phyloP scores from a whole-genome alignment of 179 eudicot genomes.

The Amaranthus tricolor region DNA sequence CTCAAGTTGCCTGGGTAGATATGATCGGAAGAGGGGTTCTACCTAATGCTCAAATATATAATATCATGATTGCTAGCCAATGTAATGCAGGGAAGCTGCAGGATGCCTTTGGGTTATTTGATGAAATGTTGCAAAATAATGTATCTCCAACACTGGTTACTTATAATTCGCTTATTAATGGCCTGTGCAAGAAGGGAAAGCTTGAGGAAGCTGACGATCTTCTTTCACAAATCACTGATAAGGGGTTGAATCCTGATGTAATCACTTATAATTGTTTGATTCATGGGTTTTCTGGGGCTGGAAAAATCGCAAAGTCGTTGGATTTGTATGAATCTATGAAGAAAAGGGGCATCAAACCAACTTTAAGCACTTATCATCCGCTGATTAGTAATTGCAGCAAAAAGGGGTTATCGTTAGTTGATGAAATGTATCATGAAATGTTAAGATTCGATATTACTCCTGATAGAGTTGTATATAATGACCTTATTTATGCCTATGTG shows the following conservation, averaged over 20 bases:
- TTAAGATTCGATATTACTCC: constrained; percentile 42
- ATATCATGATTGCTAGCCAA: constrained; percentile 66
- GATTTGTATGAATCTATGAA: constrained; percentile 62
- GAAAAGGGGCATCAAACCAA: constrained; percentile 52
- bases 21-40: constrained; percentile 55
- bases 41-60: constrained; percentile 59
- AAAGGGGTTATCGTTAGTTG: constrained; percentile 34
- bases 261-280: constrained; percentile 72
- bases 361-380: constrained; percentile 66
- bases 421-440: constrained; percentile 59
- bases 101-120: constrained; percentile 45
- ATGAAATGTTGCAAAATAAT: constrained; percentile 51
- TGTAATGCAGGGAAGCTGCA: constrained; percentile 50
- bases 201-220: constrained; percentile 63
- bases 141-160: constrained; percentile 63
- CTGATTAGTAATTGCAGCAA: constrained; percentile 41
- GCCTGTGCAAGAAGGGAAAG: constrained; percentile 63
- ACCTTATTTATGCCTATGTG: constrained; percentile 48
- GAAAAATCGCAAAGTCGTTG: constrained; percentile 42
- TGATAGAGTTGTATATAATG: constrained; percentile 62
- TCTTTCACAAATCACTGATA: constrained; percentile 32
- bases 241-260: constrained; percentile 58
- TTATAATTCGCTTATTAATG: constrained; percentile 64
- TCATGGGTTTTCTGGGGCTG: constrained; percentile 45
- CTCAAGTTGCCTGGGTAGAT: constrained; percentile 54